Evolutionary conservation across 139 green algal species (phyloP).

Genomic region (Chlamydomonas sphaeroides): DNA sequence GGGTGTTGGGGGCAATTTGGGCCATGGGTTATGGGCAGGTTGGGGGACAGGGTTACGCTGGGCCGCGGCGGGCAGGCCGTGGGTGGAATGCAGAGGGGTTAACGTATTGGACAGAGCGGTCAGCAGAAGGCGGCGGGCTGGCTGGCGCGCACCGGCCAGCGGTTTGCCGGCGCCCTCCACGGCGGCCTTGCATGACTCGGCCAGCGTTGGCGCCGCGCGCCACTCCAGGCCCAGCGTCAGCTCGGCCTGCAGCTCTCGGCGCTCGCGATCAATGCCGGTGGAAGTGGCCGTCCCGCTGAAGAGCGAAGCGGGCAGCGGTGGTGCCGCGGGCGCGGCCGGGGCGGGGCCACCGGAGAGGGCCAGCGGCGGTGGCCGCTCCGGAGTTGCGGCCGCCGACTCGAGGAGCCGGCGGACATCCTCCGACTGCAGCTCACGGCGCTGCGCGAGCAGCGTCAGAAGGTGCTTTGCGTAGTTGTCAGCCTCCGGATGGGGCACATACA

Average conservation of each 20-base stretch:
- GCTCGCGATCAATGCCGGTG: slow-evolving; percentile 39
- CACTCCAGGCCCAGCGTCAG: slow-evolving; percentile 35
- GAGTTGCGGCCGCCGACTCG: neutral
- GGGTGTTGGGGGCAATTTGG: too few species aligned
- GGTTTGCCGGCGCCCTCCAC: slow-evolving; percentile 31
- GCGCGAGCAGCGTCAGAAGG: slow-evolving; percentile 49
- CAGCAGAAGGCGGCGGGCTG: too few species aligned
- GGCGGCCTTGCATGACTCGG: neutral
- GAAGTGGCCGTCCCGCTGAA: slow-evolving; percentile 21
- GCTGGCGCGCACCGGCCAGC: slow-evolving; percentile 33
- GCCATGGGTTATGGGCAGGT: too few species aligned
- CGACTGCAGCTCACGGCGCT: slow-evolving; percentile 48
- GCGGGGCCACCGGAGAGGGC: neutral
- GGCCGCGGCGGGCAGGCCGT: too few species aligned
- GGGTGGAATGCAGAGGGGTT: too few species aligned
- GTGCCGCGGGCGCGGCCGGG: neutral
- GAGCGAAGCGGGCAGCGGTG: slow-evolving; percentile 11
- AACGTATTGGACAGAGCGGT: too few species aligned
- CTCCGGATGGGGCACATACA: slow-evolving; percentile 31
- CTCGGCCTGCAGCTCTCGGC: slow-evolving; percentile 38
- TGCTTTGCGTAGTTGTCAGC: slow-evolving; percentile 36
- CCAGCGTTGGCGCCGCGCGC: neutral
- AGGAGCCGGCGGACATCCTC: slow-evolving; percentile 34
- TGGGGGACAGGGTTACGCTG: too few species aligned
- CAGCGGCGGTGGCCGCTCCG: neutral